phyloP scores from a whole-genome alignment of 768 basidiomycete genomes.

The Coprinopsis sp. region DNA sequence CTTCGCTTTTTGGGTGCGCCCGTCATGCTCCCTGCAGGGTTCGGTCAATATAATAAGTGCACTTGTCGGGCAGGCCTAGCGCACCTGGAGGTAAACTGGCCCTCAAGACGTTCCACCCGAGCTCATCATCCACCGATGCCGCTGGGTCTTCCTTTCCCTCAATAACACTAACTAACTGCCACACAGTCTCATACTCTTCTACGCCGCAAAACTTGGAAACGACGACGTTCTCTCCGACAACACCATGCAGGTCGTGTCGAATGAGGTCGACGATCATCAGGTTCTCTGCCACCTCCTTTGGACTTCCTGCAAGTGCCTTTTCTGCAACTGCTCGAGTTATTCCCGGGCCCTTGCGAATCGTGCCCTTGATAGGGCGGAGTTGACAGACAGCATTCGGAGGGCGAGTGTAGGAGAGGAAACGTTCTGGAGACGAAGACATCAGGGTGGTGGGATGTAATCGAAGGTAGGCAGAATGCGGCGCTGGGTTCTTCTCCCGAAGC shows the following conservation, averaged over 20 bases:
- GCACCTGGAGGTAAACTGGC: conserved; percentile 83
- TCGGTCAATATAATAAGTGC: not conserved
- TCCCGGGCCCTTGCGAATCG: conserved; percentile 65
- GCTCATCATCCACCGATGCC: conserved; percentile 32
- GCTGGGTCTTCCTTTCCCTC: conserved; percentile 35
- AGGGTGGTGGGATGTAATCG: conserved; percentile 74
- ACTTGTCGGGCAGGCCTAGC: conserved; percentile 3
- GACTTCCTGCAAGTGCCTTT: conserved; percentile 54
- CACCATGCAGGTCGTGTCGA: conserved; percentile 83
- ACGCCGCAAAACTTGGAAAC: conserved; percentile 84
- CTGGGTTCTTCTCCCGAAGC: conserved; percentile 76
- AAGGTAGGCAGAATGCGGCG: conserved; percentile 81
- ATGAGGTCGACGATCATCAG: conserved; percentile 98
- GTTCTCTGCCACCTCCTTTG: conserved; percentile 94
- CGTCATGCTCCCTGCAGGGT: conserved; percentile 82
- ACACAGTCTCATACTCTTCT: conserved; percentile 92
- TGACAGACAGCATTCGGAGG: conserved; percentile 64
- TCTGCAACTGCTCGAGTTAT: conserved; percentile 66
- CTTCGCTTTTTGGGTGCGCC: conserved; percentile 95
- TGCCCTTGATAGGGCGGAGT: conserved; percentile 94
- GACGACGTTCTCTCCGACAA: conserved; percentile 75
- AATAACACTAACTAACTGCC: conserved; percentile 93
- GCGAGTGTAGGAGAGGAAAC: conserved; percentile 80
- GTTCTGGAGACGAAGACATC: conserved; percentile 86
- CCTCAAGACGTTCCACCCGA: conserved; percentile 77